Evolutionary conservation across 768 basidiomycete genomes (phyloP), one percentile per base, ranked within the genome.

Genomic region (Auricularia auricula-judae): DNA sequence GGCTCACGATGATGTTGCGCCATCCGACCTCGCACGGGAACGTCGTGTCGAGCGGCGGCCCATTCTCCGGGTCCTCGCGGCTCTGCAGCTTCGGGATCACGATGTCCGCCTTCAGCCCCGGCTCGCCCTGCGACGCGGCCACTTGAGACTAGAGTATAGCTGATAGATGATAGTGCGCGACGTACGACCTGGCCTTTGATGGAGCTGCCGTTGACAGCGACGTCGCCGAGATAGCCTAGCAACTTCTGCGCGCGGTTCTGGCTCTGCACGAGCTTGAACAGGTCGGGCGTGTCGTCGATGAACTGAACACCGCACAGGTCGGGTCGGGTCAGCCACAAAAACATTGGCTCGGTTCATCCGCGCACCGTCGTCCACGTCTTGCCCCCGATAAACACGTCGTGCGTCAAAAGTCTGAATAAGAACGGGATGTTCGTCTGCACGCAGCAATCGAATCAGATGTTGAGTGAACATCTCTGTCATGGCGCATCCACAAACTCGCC

Each of bases 221-320:
- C 83, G 74, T 99, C 97, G 67, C 97, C 97, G 42, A 99, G 88
- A 76, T 98, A 99, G 4, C 93, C 89, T 58, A 99, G 82, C 63
- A 99, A 79, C 75, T 98, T 98, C 77, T 98, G 95, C 3, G 97
- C 97, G 77, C 97, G 91, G 77, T 99, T 99, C 77, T 95, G 95
- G 70, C 89, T 93, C 71, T 93, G 90, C 5, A 99, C 95, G 64
- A 99, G 86, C 76, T 95, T 97, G 87, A 98, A 99, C 67, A 99
- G 85, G 72, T 98, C 94, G n/a, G 93, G 95, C 1, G 96, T 98
- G 76, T 99, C 97, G 72, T 99, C 97, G 76, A 99, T 98, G 81
- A 99, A 98, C 91, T 93, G 70, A 0, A 29, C 29, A 29, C 29
- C 29, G 29, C 29, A 29, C 2, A 29, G 29, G 29, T 29, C 29